Conservation (phyloP, 805 yeast species). For the Monosporozyma yasuniensis region DNA sequence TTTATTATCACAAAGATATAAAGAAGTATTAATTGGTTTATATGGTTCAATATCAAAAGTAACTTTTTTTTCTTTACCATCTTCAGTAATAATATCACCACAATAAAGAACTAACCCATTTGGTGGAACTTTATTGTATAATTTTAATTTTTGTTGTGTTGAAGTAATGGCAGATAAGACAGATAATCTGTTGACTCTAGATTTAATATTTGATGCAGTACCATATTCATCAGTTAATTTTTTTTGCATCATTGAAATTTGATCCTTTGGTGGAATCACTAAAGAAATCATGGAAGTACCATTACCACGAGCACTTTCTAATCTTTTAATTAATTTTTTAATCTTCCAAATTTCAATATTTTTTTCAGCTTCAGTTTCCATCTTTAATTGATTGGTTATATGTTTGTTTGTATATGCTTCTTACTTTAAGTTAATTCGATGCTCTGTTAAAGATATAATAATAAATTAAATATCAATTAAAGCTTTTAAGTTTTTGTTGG, state of each 20-base stretch:
- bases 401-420: not conserved
- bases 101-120: conserved; percentile 95
- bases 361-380: conserved; percentile 77
- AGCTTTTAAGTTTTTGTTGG: not conserved
- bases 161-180: conserved; percentile 96
- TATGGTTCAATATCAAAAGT: conserved; percentile 97
- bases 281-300: conserved; percentile 98
- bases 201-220: conserved; percentile 95
- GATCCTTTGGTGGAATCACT: conserved; percentile 92
- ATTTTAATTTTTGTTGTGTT: conserved; percentile 91
- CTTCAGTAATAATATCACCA: conserved; percentile 96
- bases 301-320: conserved; percentile 91
- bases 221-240: conserved; percentile 98
- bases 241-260: conserved; percentile 76
- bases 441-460: no score
- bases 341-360: conserved; percentile 99
- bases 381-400: not conserved
- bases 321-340: conserved; percentile 81
- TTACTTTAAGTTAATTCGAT: not conserved
- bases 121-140: conserved; percentile 81
- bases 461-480: no score
- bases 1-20: conserved; percentile 93
- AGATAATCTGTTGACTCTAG: conserved; percentile 92
- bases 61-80: conserved; percentile 94
- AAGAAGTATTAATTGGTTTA: conserved; percentile 96